Conservation (phyloP, 306 rosid species). For the Mucuna pruriens region DNA sequence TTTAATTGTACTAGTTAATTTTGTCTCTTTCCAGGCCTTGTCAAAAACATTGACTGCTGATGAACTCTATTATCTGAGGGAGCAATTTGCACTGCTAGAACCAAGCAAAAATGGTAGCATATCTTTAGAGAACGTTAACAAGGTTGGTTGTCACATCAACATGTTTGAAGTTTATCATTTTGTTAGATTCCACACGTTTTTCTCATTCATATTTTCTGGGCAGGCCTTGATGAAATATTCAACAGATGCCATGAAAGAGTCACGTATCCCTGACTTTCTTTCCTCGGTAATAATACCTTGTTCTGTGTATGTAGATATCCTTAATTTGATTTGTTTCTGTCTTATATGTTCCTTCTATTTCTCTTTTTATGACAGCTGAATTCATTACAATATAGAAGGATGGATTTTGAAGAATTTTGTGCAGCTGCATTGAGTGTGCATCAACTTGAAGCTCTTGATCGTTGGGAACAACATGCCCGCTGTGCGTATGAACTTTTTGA, state of each 20-base stretch:
- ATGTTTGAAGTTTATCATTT: not conserved
- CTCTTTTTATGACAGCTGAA: conserved; percentile 67
- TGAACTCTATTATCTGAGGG: conserved; percentile 86
- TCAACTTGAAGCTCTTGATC: conserved; percentile 97
- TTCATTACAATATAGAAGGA: conserved; percentile 93
- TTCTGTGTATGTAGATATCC: conserved; percentile 22
- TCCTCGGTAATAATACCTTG: conserved; percentile 61
- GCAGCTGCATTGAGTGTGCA: conserved; percentile 92
- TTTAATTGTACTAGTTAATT: conserved; percentile 31
- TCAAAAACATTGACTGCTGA: conserved; percentile 91
- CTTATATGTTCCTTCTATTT: conserved; percentile 36
- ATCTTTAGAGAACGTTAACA: conserved; percentile 71
- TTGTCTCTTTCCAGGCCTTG: conserved; percentile 70
- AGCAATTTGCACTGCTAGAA: conserved; percentile 81
- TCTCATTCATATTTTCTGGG: conserved; percentile 36
- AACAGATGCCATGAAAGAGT: conserved; percentile 96
- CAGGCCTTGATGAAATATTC: conserved; percentile 85
- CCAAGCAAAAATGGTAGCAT: conserved; percentile 89
- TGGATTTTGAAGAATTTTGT: conserved; percentile 98
- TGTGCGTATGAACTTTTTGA: conserved; percentile 96
- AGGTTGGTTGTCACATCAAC: conserved; percentile 49
- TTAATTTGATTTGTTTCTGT: conserved; percentile 26
- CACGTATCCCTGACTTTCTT: conserved; percentile 79
- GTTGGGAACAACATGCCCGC: conserved; percentile 97
- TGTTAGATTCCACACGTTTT: conserved; percentile 26